Percentiles rank a stretch among this genome's conserved stretches.
Conservation (phyloP, 495 filamentous ascomycete genomes). For the Xylaria palmicola region DNA sequence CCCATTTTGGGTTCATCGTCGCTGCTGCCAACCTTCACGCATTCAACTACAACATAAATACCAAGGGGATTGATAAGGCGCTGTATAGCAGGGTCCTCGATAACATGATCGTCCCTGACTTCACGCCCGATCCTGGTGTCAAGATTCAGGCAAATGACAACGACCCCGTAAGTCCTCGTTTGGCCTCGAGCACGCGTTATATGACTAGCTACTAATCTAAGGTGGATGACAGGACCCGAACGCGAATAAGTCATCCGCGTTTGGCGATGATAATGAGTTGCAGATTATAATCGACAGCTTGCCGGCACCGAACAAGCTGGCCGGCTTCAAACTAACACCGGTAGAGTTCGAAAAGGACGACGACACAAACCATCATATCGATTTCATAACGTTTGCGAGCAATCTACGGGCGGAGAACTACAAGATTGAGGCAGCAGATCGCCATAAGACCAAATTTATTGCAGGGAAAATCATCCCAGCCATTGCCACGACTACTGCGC, state of each 20-base stretch:
- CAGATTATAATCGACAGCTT: conserved; percentile 64
- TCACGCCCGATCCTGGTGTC: conserved; percentile 84
- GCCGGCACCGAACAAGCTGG: conserved; percentile 74
- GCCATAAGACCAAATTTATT: conserved; percentile 99
- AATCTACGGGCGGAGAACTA: conserved; percentile 98
- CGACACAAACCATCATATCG: conserved; percentile 96
- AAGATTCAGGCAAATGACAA: conserved; percentile 97
- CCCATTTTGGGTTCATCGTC: conserved; percentile 82
- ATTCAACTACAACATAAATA: conserved; percentile 95
- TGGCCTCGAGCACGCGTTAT: not conserved
- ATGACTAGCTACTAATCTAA: not conserved
- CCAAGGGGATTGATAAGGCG: conserved; percentile 63
- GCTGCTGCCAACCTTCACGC: conserved; percentile 91
- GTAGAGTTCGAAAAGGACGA: conserved; percentile 99
- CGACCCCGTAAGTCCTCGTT: conserved; percentile 62
- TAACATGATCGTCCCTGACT: conserved; percentile 95
- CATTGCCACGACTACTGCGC: conserved; percentile 94
- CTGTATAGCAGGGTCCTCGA: conserved; percentile 78
- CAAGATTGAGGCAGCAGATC: conserved; percentile 85
- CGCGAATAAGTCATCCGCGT: conserved; percentile 52
- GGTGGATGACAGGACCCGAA: conserved; percentile 67
- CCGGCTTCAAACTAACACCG: conserved; percentile 81
- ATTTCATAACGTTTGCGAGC: conserved; percentile 97
- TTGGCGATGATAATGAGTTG: conserved; percentile 72
- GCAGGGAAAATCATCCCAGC: conserved; percentile 99